Percentiles rank a stretch among this genome's conserved stretches.
Conservation (phyloP, 257 asterid genomes). For the Nicotiana attenuata region DNA sequence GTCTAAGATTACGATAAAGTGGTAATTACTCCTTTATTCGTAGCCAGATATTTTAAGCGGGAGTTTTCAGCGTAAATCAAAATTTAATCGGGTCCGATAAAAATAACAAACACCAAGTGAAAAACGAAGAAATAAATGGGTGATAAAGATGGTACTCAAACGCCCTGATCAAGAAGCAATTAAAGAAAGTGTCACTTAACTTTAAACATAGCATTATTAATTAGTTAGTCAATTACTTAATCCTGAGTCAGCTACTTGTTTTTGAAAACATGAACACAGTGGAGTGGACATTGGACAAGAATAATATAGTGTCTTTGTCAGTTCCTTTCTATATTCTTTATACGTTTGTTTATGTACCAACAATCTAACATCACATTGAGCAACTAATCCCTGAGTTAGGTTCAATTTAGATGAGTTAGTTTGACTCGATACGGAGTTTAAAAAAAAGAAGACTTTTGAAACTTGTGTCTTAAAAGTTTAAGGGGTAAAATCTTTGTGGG, state of each 20-base stretch:
- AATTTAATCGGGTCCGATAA: too few species aligned
- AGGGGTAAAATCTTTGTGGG: too few species aligned
- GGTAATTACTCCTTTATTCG: accelerated
- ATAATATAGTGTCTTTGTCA: background rate
- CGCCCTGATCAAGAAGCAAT: background rate
- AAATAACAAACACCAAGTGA: too few species aligned
- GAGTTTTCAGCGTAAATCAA: too few species aligned
- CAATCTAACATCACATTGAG: background rate
- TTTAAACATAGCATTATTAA: background rate
- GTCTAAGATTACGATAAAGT: too few species aligned
- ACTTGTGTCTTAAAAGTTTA: too few species aligned
- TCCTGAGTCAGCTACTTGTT: background rate
- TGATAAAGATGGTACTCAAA: background rate
- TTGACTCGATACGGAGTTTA: too few species aligned
- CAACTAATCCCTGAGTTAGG: too few species aligned
- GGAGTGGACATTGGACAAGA: constrained; percentile 1
- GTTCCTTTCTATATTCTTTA: background rate
- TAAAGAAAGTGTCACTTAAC: background rate
- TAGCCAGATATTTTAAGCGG: too few species aligned
- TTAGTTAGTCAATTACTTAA: background rate
- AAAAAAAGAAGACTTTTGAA: too few species aligned
- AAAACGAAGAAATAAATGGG: background rate
- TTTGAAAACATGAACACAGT: background rate
- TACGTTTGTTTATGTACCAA: background rate
- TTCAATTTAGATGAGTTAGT: too few species aligned